These are phyloP conservation scores for Pisolithus marmoratus DNA, from an alignment of 768 basidiomycete genomes.

Conservation along the genomic window DNA sequence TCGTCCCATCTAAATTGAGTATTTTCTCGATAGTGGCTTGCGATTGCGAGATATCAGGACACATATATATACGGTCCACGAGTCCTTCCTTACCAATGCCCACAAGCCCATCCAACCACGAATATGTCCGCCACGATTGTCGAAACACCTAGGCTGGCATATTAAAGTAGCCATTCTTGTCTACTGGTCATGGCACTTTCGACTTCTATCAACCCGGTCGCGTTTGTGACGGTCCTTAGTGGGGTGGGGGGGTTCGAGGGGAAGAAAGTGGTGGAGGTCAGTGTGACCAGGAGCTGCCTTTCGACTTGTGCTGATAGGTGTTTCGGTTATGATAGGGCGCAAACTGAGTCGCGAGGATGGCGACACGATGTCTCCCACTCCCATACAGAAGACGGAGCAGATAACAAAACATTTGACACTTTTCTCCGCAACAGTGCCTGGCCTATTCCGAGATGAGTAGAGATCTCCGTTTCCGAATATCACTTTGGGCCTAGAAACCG, in stretches of 20 bases:
- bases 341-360: not conserved
- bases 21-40: constrained; percentile 67
- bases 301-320: not conserved
- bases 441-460: not conserved
- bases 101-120: constrained; percentile 54
- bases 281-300: not conserved
- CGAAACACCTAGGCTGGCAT: not conserved
- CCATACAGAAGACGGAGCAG: too few relatives aligned
- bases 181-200: not conserved
- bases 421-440: not conserved
- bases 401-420: not conserved
- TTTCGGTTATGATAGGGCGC: not conserved
- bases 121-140: constrained; percentile 10
- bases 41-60: not conserved
- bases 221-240: too few relatives aligned
- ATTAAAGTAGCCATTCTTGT: not conserved
- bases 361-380: not conserved
- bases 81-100: constrained; percentile 39
- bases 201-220: too few relatives aligned
- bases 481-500: not conserved
- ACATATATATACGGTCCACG: too few relatives aligned
- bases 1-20: constrained; percentile 45
- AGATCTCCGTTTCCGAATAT: not conserved
- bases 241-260: too few relatives aligned
- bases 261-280: too few relatives aligned